A percentile compares a stretch with the other conserved stretches of the same genome.
Conservation (phyloP, 2,329 filamentous ascomycete genomes). For the Xylaria sp. region DNA sequence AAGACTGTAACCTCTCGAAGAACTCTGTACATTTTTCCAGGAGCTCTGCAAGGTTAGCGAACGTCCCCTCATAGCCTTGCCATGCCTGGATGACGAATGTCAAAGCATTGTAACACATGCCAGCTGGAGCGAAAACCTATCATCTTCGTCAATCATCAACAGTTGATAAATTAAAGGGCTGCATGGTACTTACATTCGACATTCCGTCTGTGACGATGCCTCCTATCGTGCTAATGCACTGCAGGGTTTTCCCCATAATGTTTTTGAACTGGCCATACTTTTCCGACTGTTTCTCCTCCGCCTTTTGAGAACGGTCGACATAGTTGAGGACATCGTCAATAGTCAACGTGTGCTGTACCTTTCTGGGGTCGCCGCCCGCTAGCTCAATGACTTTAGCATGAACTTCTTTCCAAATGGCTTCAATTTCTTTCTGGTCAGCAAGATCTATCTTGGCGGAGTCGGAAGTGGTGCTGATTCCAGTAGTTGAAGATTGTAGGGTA, state of each 20-base stretch:
- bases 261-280: slow-evolving; percentile 47
- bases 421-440: slow-evolving; percentile 49
- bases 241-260: slow-evolving; percentile 48
- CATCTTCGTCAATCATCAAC: slow-evolving; percentile 20
- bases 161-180: neutral
- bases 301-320: slow-evolving; percentile 46
- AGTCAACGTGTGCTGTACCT: slow-evolving; percentile 43
- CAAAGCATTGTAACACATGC: slow-evolving; percentile 52
- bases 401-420: slow-evolving; percentile 50
- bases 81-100: slow-evolving; percentile 53
- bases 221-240: slow-evolving; percentile 51
- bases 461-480: slow-evolving; percentile 33
- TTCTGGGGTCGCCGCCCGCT: slow-evolving; percentile 47
- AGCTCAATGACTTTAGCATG: slow-evolving; percentile 49
- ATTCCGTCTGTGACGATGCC: slow-evolving; percentile 49
- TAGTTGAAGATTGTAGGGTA: slow-evolving; percentile 25
- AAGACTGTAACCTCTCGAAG: slow-evolving; percentile 50
- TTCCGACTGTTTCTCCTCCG: slow-evolving; percentile 47
- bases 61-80: slow-evolving; percentile 52
- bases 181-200: slow-evolving; percentile 39
- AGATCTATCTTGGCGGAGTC: slow-evolving; percentile 42
- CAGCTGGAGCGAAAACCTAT: slow-evolving; percentile 51
- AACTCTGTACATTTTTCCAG: slow-evolving; percentile 51
- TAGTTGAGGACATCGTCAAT: slow-evolving; percentile 48
- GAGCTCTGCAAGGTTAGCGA: slow-evolving; percentile 50